Percentiles rank a stretch among this genome's conserved stretches.
Evolutionary conservation across 768 basidiomycete genomes (phyloP).

Genomic region (Lepiota brunneoincarnata): DNA sequence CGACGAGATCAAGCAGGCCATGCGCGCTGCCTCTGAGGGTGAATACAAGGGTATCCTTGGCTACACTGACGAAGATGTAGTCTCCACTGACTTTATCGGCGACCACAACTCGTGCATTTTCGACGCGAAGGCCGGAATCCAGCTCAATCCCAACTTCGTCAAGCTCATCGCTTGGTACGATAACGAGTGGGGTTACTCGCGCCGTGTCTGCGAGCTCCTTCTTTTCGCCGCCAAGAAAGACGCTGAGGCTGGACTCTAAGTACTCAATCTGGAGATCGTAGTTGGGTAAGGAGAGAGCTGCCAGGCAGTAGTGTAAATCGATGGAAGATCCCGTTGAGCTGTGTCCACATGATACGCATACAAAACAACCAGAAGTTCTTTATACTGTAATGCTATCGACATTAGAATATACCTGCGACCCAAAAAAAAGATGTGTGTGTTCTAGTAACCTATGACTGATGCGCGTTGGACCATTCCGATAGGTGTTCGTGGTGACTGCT

Average conservation of each 20-base stretch:
- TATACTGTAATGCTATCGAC: slow-evolving; percentile 8
- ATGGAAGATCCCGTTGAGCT: not conserved
- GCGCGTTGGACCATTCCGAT: too few relatives aligned
- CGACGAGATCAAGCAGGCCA: slow-evolving; percentile 83
- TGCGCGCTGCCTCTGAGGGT: slow-evolving; percentile 78
- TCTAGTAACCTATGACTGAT: too few relatives aligned
- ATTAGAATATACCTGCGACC: slow-evolving; percentile 4
- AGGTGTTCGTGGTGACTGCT: not conserved
- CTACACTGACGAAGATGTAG: slow-evolving; percentile 92
- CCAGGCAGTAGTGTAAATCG: not conserved
- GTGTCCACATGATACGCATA: not conserved
- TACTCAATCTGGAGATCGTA: not conserved
- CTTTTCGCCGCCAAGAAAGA: slow-evolving; percentile 79
- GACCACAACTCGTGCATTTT: slow-evolving; percentile 82
- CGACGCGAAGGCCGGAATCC: slow-evolving; percentile 91
- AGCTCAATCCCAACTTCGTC: slow-evolving; percentile 89
- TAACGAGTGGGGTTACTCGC: slow-evolving; percentile 95
- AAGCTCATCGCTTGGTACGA: slow-evolving; percentile 97
- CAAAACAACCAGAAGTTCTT: slow-evolving; percentile 5
- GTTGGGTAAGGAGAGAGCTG: too few relatives aligned
- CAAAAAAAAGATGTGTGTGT: too few relatives aligned
- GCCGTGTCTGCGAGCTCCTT: slow-evolving; percentile 88
- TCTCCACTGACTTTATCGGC: slow-evolving; percentile 93
- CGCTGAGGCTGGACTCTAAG: slow-evolving; percentile 28
- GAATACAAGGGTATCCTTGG: slow-evolving; percentile 72